Evolutionary conservation across 2,329 filamentous ascomycete species (phyloP).

Genomic region (Fusarium penzigii): DNA sequence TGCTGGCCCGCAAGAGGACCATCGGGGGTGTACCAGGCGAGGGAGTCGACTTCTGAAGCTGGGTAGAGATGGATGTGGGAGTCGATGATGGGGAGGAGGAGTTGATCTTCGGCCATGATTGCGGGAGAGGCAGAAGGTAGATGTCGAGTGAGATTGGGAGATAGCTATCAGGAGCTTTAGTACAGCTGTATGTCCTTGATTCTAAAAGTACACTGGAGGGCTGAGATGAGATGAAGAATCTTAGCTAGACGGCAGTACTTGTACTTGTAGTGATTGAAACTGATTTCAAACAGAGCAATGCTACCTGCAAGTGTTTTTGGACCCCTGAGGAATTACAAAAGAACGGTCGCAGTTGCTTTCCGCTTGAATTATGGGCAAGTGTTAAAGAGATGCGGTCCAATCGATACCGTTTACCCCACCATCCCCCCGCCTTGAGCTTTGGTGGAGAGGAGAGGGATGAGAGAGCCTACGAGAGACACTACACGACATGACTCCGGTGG

Average conservation of each 20-base stretch:
- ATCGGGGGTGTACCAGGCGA: slow-evolving; percentile 68
- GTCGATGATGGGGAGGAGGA: slow-evolving; percentile 70
- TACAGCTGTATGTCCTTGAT: too few species aligned
- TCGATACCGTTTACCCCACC: slow-evolving; percentile 19
- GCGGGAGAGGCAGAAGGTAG: slow-evolving; percentile 3
- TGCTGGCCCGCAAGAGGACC: slow-evolving; percentile 63
- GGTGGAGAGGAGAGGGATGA: too few species aligned
- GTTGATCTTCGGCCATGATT: slow-evolving; percentile 40
- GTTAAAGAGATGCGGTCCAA: slow-evolving; percentile 3
- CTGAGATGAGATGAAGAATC: too few species aligned
- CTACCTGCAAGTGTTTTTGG: too few species aligned
- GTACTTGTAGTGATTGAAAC: too few species aligned
- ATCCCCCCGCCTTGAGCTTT: slow-evolving; percentile 10
- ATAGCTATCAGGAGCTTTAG: not conserved
- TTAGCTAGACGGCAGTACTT: too few species aligned
- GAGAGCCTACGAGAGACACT: too few species aligned
- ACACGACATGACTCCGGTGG: too few species aligned
- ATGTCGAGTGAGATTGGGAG: not conserved
- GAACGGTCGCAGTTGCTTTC: not conserved
- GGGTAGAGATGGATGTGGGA: slow-evolving; percentile 91
- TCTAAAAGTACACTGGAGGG: too few species aligned
- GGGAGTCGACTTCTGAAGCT: slow-evolving; percentile 60
- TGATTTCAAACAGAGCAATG: too few species aligned
- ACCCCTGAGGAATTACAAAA: not conserved
- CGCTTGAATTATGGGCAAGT: slow-evolving; percentile 16